phyloP scores from a whole-genome alignment of 1,284 basidiomycete genomes.

The Vanrija humicola region DNA sequence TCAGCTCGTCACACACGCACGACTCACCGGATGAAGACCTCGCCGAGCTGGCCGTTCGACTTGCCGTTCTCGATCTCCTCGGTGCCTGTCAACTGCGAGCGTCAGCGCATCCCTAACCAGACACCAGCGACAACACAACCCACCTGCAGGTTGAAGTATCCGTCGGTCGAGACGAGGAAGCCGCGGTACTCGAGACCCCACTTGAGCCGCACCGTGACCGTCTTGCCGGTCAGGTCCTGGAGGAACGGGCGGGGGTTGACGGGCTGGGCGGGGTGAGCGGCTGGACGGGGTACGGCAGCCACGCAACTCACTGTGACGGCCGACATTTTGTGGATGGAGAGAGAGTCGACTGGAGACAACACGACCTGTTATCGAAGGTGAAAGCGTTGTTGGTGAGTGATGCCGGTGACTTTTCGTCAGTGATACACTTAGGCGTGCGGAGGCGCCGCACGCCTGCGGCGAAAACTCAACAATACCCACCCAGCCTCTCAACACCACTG shows the following conservation, averaged over 20 bases:
- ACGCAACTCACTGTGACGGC: constrained; percentile 35
- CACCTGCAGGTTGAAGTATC: constrained; percentile 99
- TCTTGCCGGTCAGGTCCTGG: constrained; percentile 96
- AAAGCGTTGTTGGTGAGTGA: not conserved
- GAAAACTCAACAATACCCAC: not conserved
- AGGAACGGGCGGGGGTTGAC: constrained; percentile 99
- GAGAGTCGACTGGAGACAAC: too few relatives aligned
- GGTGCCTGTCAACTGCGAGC: constrained; percentile 81
- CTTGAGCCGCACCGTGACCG: constrained; percentile 90
- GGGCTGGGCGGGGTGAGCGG: constrained; percentile 51
- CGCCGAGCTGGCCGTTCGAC: constrained; percentile 91
- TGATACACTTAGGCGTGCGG: not conserved
- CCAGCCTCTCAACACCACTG: not conserved
- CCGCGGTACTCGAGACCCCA: constrained; percentile 99
- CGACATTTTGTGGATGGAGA: constrained; percentile 25
- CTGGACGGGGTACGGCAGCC: too few relatives aligned
- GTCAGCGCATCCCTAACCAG: not conserved
- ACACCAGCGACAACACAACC: constrained; percentile 27
- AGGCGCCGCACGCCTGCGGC: too few relatives aligned
- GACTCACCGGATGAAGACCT: constrained; percentile 84
- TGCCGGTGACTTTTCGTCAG: not conserved
- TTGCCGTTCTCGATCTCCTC: constrained; percentile 97
- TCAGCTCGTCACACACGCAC: constrained; percentile 32
- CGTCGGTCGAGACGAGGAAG: constrained; percentile 96
- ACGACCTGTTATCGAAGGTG: too few relatives aligned